Percentiles rank a stretch among this genome's conserved stretches.
Evolutionary conservation across 2,329 filamentous ascomycete species (phyloP).

Genomic region (Trichophyton benhamiae): DNA sequence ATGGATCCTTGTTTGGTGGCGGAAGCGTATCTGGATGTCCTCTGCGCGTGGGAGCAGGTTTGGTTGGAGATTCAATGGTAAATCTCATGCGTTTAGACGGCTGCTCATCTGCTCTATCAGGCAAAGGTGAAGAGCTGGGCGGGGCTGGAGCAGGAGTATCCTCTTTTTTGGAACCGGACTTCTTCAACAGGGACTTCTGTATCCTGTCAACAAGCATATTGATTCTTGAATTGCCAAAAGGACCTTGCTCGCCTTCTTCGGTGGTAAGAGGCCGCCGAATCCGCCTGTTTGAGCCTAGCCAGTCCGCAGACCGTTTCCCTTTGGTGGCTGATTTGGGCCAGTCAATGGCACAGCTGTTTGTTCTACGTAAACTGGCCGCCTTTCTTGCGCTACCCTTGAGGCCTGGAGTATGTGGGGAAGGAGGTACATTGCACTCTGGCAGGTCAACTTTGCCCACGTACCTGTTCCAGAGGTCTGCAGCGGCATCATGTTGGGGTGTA

Average conservation of each 20-base stretch:
- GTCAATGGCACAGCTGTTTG: conserved; percentile 56
- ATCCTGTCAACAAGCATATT: conserved; percentile 56
- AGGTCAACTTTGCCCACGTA: conserved; percentile 47
- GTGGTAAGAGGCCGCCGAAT: background rate
- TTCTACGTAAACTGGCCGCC: conserved; percentile 45
- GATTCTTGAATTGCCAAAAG: conserved; percentile 35
- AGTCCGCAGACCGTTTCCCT: conserved; percentile 47
- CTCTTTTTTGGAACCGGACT: conserved; percentile 10
- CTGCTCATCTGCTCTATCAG: conserved; percentile 21
- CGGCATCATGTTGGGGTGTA: conserved; percentile 59
- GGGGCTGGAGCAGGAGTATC: conserved; percentile 27
- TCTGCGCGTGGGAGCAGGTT: background rate
- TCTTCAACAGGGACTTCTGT: conserved; percentile 37
- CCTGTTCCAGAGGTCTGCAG: conserved; percentile 64
- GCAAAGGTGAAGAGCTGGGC: conserved; percentile 35
- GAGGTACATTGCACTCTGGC: conserved; percentile 45
- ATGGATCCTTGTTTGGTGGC: conserved; percentile 5
- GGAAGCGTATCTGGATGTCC: background rate
- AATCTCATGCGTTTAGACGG: conserved; percentile 18
- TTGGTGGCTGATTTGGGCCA: conserved; percentile 54
- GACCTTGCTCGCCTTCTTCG: conserved; percentile 13
- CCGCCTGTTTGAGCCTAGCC: conserved; percentile 29
- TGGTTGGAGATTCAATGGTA: conserved; percentile 19
- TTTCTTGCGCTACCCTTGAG: conserved; percentile 27
- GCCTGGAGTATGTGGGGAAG: conserved; percentile 55